A percentile compares a stretch with the other conserved stretches of the same genome.
phyloP scores from a whole-genome alignment of 495 filamentous ascomycete genomes.

The Trichocladium uniseriatum region DNA sequence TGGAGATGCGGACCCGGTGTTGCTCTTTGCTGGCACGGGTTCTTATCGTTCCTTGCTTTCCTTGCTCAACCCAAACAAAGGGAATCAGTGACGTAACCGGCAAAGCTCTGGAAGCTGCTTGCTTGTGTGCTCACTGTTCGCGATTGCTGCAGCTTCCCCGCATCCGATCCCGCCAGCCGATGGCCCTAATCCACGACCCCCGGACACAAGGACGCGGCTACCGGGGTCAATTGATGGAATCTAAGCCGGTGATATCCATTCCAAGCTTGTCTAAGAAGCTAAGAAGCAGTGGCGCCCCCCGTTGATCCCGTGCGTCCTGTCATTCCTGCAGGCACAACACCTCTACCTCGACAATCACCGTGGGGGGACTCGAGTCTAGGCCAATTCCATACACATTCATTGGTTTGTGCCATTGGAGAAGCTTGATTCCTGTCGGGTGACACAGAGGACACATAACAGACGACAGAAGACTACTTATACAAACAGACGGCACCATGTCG shows the following conservation, averaged over 20 bases:
- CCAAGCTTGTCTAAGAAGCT: too few relatives aligned
- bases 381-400: not conserved
- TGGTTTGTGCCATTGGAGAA: not conserved
- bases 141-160: conserved; percentile 6
- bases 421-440: not conserved
- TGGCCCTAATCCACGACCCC: not conserved
- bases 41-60: not conserved
- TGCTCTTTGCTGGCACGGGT: too few relatives aligned
- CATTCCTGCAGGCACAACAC: not conserved
- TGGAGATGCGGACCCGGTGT: too few relatives aligned
- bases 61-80: not conserved
- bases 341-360: not conserved
- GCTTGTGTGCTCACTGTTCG: not conserved
- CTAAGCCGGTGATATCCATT: conserved; percentile 19
- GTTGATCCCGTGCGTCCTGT: not conserved
- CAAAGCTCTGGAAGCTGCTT: not conserved
- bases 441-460: not conserved
- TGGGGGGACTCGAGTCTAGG: not conserved
- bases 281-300: not conserved
- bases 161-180: conserved; percentile 3
- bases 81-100: not conserved
- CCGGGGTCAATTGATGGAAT: not conserved
- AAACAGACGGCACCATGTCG: conserved; percentile 7
- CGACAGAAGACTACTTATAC: not conserved
- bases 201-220: not conserved